These are phyloP conservation scores for Tothia fuscella DNA, from an alignment of 2,329 filamentous ascomycete species.

Conservation along the genomic window DNA sequence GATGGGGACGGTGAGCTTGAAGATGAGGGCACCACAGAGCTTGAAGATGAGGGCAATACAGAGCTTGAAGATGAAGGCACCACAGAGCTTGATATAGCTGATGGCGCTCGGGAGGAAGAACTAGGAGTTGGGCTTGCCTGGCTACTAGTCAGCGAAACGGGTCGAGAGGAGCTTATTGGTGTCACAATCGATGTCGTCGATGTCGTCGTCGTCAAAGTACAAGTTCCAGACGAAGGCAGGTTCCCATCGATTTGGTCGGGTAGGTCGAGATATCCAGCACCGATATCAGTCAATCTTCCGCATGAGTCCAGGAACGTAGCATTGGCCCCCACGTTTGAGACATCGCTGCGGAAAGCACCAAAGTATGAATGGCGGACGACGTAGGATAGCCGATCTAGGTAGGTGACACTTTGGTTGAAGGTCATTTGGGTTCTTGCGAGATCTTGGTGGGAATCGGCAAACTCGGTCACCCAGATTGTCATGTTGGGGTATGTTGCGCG, in stretches of 20 bases:
- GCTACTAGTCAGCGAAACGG: no score
- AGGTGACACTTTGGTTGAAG: neutral
- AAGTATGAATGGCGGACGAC: constrained; percentile 6
- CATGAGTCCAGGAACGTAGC: constrained; percentile 5
- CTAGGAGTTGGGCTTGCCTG: no score
- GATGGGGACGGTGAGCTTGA: neutral
- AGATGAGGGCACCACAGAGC: neutral
- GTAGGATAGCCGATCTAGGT: neutral
- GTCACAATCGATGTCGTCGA: neutral
- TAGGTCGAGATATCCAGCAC: neutral
- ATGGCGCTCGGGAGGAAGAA: neutral
- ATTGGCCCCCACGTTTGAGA: constrained; percentile 4
- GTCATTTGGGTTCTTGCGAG: neutral
- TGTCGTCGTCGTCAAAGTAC: neutral
- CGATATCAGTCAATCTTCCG: constrained; percentile 6
- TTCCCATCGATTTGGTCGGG: neutral
- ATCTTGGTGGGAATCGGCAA: neutral
- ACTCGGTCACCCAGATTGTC: constrained; percentile 8
- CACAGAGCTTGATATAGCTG: neutral
- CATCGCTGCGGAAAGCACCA: constrained; percentile 7
- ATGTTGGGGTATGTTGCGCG: neutral
- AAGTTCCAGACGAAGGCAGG: neutral
- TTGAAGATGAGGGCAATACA: neutral
- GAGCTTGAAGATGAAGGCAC: no score
- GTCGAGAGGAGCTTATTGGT: neutral